Base-by-base conservation (phyloP, 2,329 filamentous ascomycete species). In the Corynespora cassiicola region DNA sequence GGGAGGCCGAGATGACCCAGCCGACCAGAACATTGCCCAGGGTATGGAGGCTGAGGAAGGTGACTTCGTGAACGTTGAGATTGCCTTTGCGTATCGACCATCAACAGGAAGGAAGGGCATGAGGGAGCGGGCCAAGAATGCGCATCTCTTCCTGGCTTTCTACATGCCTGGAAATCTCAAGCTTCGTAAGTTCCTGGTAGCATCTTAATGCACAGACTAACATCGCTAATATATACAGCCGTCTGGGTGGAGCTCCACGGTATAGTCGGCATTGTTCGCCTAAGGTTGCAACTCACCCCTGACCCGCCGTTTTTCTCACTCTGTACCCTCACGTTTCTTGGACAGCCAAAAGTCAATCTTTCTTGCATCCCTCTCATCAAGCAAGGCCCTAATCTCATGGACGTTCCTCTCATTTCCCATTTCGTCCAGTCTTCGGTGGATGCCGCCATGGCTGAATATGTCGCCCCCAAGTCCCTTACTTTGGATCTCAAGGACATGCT, bases 281-380 rank as follows among this genome's bases (percentile, higher is more conserved):
- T 88, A 38, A 79, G 87, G 17, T 73, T 90, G 8, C 87, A 90
- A 56, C 76, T 90, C 2, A 86, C 83, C 2, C 86, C 87, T 0
- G 86, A 90, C 52, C 86, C 87, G 0, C 87, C 87, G 0, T 90
- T 90, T 69, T 84, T 90, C 66, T 80, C 81, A n/a, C 73, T 89
- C 4, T 87, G 84, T 56, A 90, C 86, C 1, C 57, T 89, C 42
- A 87, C 86, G 0, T 86, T 90, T 46, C 78, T 90, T 8, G 87
- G 87, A 2, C 86, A 90, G 58, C 87, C 87, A 0, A 85, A 85
- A 55, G 85, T 87, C 8, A 80, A 84, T 41, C 69, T 89, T 5
- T 84, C 84, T 7, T 90, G 86, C 50, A 77, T 86, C 2, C 87
- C 86, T 1, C 68, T 90, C 7, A 84, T 82, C 30, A 85, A 83